Conservation (phyloP, 148 eudicot genomes). For the Vaccinium vitisidaea region DNA sequence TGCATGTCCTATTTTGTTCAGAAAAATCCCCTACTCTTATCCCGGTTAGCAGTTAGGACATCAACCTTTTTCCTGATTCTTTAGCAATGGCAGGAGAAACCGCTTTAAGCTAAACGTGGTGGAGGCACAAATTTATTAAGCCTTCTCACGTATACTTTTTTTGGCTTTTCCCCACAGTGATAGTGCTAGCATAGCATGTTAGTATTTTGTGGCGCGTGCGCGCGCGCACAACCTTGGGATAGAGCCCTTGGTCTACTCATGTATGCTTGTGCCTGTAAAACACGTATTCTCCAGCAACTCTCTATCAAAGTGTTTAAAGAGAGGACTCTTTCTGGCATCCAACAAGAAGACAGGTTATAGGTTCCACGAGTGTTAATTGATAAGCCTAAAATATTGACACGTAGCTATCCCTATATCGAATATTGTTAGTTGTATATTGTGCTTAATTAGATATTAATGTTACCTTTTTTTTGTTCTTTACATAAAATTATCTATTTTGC, state of each 20-base stretch:
- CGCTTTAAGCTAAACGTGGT: neutral
- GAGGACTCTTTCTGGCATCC: neutral
- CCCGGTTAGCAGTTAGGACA: neutral
- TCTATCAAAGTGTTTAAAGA: neutral
- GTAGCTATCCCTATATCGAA: no score
- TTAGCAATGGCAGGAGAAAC: neutral
- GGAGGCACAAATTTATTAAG: neutral
- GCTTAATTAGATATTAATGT: no score
- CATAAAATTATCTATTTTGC: no score
- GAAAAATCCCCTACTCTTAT: neutral
- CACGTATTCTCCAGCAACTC: neutral
- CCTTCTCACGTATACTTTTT: no score
- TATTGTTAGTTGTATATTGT: no score
- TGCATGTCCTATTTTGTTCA: neutral
- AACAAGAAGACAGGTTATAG: neutral
- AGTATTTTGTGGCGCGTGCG: no score
- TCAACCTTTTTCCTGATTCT: neutral
- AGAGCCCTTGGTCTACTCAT: neutral
- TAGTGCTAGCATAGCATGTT: no score
- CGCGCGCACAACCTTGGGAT: neutral
- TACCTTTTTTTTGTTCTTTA: no score
- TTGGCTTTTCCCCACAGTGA: no score
- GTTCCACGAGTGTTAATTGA: conserved; percentile 1
- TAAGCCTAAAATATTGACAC: no score
- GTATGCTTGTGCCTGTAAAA: neutral